phyloP scores from a whole-genome alignment of 306 rosid genomes.

The Cicer pinnatifidum region DNA sequence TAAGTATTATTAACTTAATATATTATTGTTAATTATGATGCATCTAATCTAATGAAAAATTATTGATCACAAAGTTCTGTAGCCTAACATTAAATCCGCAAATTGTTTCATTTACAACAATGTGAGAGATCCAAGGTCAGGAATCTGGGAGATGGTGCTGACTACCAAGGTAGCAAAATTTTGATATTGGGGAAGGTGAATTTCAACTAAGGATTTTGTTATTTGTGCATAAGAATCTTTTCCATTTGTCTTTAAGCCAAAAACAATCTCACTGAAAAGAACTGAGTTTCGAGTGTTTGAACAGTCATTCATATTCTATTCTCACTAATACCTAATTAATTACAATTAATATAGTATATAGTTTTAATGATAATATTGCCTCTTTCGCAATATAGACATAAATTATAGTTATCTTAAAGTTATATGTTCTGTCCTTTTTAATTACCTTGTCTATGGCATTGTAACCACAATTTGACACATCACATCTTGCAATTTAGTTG shows the following conservation, averaged over 20 bases:
- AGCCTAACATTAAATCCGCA: constrained; percentile 36
- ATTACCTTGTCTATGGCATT: not conserved
- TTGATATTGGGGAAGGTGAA: constrained; percentile 33
- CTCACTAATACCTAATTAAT: not conserved
- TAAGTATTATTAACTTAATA: not conserved
- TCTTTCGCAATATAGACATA: not conserved
- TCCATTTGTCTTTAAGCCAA: constrained; percentile 37
- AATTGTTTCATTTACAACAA: constrained; percentile 31
- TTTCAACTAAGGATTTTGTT: constrained; percentile 31
- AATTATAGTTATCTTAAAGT: not conserved
- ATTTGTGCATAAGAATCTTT: constrained; percentile 44
- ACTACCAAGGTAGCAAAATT: constrained; percentile 46
- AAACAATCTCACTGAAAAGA: constrained; percentile 31
- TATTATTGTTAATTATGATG: not conserved
- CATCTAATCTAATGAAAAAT: not conserved
- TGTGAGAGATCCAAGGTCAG: constrained; percentile 50
- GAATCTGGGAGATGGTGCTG: constrained; percentile 48
- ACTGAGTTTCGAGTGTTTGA: constrained; percentile 1
- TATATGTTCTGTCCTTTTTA: not conserved
- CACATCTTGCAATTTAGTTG: constrained; percentile 29
- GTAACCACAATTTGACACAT: not conserved
- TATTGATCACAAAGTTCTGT: not conserved
- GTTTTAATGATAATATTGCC: not conserved
- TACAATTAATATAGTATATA: not conserved
- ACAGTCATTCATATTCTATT: not conserved